Percentiles rank a stretch among this genome's conserved stretches.
These are phyloP conservation scores for Dioscorea cayenensis DNA, from an alignment of 116 monocot genomes.

Conservation along the genomic window DNA sequence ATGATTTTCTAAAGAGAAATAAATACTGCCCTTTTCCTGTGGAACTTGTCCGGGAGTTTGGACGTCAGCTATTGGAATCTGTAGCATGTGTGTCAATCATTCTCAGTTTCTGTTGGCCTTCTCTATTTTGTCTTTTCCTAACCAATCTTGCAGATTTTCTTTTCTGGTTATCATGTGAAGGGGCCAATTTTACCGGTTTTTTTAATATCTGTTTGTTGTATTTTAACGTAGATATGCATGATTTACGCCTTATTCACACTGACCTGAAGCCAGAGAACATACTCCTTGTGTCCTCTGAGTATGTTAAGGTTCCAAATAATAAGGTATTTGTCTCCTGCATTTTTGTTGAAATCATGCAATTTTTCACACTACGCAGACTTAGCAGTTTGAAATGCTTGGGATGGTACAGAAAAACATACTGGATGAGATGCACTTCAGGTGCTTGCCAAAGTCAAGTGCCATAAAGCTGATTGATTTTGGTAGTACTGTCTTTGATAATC, in stretches of 20 bases:
- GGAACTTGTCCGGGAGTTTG: conserved; percentile 97
- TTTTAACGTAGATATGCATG: conserved; percentile 93
- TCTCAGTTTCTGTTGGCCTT: conserved; percentile 12
- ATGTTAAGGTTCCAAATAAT: conserved; percentile 68
- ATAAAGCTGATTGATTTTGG: conserved; percentile 99
- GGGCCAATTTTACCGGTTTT: conserved; percentile 25
- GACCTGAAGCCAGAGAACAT: conserved; percentile 99
- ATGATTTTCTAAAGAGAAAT: conserved; percentile 99
- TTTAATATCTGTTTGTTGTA: conserved; percentile 11
- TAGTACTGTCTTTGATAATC: conserved; percentile 89
- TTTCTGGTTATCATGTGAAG: conserved; percentile 5
- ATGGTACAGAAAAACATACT: conserved; percentile 71
- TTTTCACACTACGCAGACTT: conserved; percentile 34
- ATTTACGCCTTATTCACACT: conserved; percentile 94
- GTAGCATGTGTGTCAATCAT: conserved; percentile 87
- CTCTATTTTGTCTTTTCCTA: conserved; percentile 3
- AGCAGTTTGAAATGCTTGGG: conserved; percentile 49
- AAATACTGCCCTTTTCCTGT: conserved; percentile 89
- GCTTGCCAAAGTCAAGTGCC: conserved; percentile 97
- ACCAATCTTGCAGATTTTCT: conserved; percentile 12
- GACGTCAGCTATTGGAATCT: conserved; percentile 97
- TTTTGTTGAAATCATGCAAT: conserved; percentile 24
- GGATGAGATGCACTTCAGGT: conserved; percentile 78
- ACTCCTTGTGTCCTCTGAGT: conserved; percentile 86
- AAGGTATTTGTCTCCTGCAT: conserved; percentile 70